Evolutionary conservation across 495 filamentous ascomycete species (phyloP).

Genomic region (Tuber aestivum): DNA sequence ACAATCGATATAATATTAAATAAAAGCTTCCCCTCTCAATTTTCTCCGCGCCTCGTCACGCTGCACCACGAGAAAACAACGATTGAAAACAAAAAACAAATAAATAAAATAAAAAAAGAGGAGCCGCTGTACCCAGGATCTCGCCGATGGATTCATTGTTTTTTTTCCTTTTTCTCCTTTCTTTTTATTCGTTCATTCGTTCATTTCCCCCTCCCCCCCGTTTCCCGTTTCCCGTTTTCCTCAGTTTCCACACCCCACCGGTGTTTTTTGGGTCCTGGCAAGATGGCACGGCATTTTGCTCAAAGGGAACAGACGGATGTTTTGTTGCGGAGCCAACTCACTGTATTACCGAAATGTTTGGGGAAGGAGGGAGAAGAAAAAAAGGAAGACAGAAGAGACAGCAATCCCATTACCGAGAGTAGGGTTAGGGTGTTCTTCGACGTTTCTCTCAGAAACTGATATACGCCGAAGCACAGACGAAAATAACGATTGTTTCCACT

Average conservation of each 20-base stretch:
- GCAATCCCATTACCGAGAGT: background rate
- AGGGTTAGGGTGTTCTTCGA: background rate
- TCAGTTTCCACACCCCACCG: background rate
- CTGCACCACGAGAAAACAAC: background rate
- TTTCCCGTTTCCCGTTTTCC: background rate
- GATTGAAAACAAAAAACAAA: background rate
- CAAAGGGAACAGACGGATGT: background rate
- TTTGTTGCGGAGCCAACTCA: background rate
- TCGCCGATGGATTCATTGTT: background rate
- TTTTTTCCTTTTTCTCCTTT: background rate
- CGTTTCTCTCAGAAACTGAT: background rate
- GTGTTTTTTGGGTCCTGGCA: background rate
- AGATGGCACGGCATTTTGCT: background rate
- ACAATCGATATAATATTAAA: conserved; percentile 6
- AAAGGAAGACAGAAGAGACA: background rate
- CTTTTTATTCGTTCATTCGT: background rate
- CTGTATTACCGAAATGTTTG: background rate
- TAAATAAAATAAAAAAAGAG: background rate
- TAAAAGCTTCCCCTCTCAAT: conserved; percentile 4
- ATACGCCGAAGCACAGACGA: background rate
- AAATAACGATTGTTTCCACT: background rate
- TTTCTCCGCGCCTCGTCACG: background rate
- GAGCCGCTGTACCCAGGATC: background rate
- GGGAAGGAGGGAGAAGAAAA: background rate
- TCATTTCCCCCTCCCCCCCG: background rate